Conservation (phyloP, 108 stramenopile species). For the Skeletonema costatum region DNA sequence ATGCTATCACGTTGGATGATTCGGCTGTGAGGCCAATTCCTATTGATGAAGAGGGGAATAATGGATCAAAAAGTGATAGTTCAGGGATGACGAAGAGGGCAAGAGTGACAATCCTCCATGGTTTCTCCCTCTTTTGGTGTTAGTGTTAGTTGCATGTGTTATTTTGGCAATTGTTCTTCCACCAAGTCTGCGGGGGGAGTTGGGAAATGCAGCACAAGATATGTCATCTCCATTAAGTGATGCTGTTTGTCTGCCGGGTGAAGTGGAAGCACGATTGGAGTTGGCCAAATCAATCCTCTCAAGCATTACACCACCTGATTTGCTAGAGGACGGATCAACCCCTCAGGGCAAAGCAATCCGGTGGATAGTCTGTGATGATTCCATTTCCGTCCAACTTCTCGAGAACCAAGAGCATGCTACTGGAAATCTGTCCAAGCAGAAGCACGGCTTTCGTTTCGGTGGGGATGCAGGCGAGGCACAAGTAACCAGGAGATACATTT, state of each 20-base stretch:
- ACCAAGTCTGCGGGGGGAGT: not conserved
- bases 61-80: no score
- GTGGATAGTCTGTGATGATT: conserved; percentile 10
- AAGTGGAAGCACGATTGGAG: no score
- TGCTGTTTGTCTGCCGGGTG: no score
- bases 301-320: not conserved
- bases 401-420: not conserved
- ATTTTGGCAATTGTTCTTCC: not conserved
- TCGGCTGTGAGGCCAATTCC: not conserved
- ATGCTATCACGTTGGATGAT: not conserved
- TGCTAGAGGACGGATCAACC: not conserved
- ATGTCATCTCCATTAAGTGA: no score
- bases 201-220: no score
- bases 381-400: not conserved
- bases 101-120: no score
- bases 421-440: not conserved
- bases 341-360: conserved; percentile 7
- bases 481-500: not conserved
- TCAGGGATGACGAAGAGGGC: no score
- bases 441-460: not conserved
- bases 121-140: no score
- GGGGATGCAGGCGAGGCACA: not conserved
- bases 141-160: not conserved
- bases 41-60: not conserved
- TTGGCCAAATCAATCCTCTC: not conserved